These are phyloP conservation scores for Tubosaeta sp. DNA, from an alignment of 768 basidiomycete genomes.

Conservation along the genomic window DNA sequence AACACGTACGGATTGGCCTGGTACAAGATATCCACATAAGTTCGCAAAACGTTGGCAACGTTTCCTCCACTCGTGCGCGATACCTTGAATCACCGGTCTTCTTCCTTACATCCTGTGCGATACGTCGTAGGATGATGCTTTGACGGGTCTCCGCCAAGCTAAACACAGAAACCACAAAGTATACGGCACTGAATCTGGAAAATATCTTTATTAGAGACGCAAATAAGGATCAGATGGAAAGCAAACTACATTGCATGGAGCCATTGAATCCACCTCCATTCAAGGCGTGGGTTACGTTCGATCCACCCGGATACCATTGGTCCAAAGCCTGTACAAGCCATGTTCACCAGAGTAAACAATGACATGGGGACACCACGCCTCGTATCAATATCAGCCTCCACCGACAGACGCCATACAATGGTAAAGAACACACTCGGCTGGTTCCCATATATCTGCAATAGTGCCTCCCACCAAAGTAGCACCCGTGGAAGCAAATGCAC, in stretches of 20 bases:
- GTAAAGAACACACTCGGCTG: conserved; percentile 46
- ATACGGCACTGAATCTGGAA: conserved; percentile 47
- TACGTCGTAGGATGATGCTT: conserved; percentile 59
- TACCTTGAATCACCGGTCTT: conserved; percentile 62
- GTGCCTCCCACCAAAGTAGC: conserved; percentile 70
- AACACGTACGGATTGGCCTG: conserved; percentile 59
- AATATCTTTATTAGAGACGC: neutral
- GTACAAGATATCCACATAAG: conserved; percentile 68
- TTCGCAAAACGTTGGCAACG: conserved; percentile 46
- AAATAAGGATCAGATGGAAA: neutral
- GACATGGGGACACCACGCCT: conserved; percentile 77
- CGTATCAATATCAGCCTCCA: neutral
- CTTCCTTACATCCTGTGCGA: conserved; percentile 60
- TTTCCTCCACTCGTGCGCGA: conserved; percentile 59
- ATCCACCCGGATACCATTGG: conserved; percentile 64
- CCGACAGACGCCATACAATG: neutral
- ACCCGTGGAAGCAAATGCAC: conserved; percentile 61
- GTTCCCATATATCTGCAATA: conserved; percentile 62
- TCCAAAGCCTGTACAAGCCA: conserved; percentile 62
- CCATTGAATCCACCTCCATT: conserved; percentile 86
- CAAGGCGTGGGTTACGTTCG: conserved; percentile 51
- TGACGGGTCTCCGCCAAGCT: conserved; percentile 70
- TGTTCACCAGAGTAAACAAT: conserved; percentile 56
- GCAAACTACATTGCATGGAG: conserved; percentile 59
- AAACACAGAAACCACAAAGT: conserved; percentile 47